Evolutionary conservation across 2,329 filamentous ascomycete genomes (phyloP).

Genomic region (Alternaria panax): DNA sequence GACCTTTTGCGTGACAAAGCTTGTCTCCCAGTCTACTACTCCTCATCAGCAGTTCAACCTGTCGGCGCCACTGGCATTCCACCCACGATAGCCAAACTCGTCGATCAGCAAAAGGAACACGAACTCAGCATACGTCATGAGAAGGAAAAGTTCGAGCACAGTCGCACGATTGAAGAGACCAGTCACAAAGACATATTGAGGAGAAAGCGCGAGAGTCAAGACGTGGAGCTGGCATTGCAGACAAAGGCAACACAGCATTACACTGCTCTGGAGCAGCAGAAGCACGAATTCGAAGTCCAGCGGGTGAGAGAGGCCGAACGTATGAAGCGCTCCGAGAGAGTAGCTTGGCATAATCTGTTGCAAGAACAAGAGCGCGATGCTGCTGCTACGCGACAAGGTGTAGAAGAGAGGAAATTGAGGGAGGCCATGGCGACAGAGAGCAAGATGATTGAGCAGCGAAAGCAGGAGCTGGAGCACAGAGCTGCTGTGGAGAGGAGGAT

Average conservation of each 20-base stretch:
- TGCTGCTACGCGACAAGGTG: constrained; percentile 24
- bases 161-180: constrained; percentile 38
- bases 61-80: constrained; percentile 48
- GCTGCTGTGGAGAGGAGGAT: constrained; percentile 34
- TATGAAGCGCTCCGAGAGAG: constrained; percentile 42
- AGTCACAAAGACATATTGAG: constrained; percentile 38
- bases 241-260: constrained; percentile 27
- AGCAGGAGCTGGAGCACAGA: constrained; percentile 39
- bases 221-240: constrained; percentile 34
- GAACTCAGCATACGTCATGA: constrained; percentile 37
- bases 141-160: constrained; percentile 37
- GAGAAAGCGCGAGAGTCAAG: constrained; percentile 37
- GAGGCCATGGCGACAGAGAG: constrained; percentile 26
- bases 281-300: constrained; percentile 43
- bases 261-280: constrained; percentile 36
- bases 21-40: constrained; percentile 44
- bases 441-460: constrained; percentile 32
- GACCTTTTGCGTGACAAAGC: constrained; percentile 46
- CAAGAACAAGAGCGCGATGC: constrained; percentile 42
- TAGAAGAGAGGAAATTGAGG: constrained; percentile 34
- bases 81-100: constrained; percentile 34
- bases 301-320: constrained; percentile 41
- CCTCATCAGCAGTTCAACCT: constrained; percentile 47
- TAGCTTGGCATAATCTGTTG: constrained; percentile 38
- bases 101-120: constrained; percentile 43